These are phyloP conservation scores for Raffaelea ambrosiae DNA, from an alignment of 2,329 filamentous ascomycete species.

Conservation along the genomic window DNA sequence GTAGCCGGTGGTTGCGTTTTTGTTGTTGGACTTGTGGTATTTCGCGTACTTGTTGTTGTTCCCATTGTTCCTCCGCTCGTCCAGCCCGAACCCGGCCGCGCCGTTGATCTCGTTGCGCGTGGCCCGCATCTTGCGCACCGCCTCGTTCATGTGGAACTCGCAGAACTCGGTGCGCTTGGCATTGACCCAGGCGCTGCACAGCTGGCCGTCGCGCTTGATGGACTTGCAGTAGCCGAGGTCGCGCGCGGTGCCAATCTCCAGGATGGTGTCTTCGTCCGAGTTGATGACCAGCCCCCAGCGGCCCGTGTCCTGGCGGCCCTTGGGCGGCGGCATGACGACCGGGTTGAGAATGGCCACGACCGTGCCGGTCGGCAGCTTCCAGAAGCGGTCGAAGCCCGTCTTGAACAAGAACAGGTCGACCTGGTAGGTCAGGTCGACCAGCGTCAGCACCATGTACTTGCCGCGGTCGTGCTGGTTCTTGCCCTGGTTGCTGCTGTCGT, in stretches of 20 bases:
- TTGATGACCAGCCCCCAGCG: conserved; percentile 79
- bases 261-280: conserved; percentile 77
- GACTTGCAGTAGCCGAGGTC: conserved; percentile 86
- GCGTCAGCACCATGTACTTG: conserved; percentile 87
- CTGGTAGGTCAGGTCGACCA: conserved; percentile 86
- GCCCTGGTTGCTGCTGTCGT: neutral
- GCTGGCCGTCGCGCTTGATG: conserved; percentile 72
- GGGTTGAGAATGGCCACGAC: conserved; percentile 90
- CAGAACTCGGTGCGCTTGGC: conserved; percentile 81
- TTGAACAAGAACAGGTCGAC: conserved; percentile 89
- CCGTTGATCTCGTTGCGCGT: conserved; percentile 73
- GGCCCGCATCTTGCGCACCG: conserved; percentile 58
- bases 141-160: conserved; percentile 82
- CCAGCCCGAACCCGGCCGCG: conserved; percentile 46
- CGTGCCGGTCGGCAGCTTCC: conserved; percentile 88
- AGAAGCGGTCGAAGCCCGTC: conserved; percentile 83
- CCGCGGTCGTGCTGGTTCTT: conserved; percentile 34
- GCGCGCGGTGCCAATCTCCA: conserved; percentile 77
- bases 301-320: conserved; percentile 65
- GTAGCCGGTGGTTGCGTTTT: conserved; percentile 26
- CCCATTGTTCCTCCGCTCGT: conserved; percentile 18
- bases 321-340: conserved; percentile 77
- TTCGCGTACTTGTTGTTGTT: conserved; percentile 27
- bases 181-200: conserved; percentile 81
- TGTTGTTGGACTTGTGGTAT: conserved; percentile 1